Percentiles rank a stretch among this genome's conserved stretches.
These are phyloP conservation scores for Aspergillus bridgeri DNA, from an alignment of 495 filamentous ascomycete genomes.

Conservation along the genomic window DNA sequence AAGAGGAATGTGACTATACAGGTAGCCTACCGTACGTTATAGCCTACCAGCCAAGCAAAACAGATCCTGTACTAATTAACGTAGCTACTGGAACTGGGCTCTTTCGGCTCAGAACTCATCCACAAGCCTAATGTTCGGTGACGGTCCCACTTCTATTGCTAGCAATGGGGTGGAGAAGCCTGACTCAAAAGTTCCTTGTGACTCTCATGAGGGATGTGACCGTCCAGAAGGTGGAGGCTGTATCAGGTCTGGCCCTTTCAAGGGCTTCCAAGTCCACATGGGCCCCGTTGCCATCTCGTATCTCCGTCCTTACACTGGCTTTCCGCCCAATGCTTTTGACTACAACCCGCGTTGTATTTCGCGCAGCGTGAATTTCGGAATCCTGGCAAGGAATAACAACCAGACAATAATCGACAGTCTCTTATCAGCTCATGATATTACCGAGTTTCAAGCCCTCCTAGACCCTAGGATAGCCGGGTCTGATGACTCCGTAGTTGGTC, in stretches of 20 bases:
- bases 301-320: conserved; percentile 21
- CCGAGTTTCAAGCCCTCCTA: conserved; percentile 23
- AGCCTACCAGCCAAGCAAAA: no score
- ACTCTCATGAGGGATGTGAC: conserved; percentile 11
- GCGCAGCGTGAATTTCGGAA: conserved; percentile 41
- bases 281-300: conserved; percentile 42
- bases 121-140: conserved; percentile 45
- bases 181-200: no score
- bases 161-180: conserved; percentile 43
- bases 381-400: conserved; percentile 21
- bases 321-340: conserved; percentile 15
- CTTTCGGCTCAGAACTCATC: conserved; percentile 33
- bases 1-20: conserved; percentile 64
- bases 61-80: conserved; percentile 11
- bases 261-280: conserved; percentile 41
- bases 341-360: conserved; percentile 62
- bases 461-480: conserved; percentile 24
- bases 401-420: conserved; percentile 10
- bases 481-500: no score
- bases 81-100: conserved; percentile 54
- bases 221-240: conserved; percentile 60
- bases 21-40: conserved; percentile 41
- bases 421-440: neutral
- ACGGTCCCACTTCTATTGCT: conserved; percentile 37
- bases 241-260: conserved; percentile 57